Conservation (phyloP, 352 stramenopile genomes). For the Globisporangium abappressorium region DNA sequence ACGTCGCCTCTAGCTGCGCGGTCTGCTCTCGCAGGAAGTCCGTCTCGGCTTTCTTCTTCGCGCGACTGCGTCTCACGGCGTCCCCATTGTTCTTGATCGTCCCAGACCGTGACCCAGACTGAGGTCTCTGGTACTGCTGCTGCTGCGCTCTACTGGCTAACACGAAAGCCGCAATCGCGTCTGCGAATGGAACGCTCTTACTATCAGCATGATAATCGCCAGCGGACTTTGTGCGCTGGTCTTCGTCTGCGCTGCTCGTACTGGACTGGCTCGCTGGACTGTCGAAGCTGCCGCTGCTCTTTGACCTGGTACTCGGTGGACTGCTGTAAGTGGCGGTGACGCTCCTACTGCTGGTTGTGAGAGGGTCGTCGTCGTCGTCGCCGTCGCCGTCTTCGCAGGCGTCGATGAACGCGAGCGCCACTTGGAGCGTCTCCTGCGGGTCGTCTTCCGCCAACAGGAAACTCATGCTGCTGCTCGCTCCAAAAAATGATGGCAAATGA, state of each 20-base stretch:
- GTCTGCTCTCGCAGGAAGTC: slow-evolving; percentile 1
- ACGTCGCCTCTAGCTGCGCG: not conserved
- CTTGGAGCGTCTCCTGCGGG: slow-evolving; percentile 24
- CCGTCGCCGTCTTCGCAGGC: slow-evolving; percentile 13
- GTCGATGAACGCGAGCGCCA: slow-evolving; percentile 40
- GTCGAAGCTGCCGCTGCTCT: not conserved
- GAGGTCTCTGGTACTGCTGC: not conserved
- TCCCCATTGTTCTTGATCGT: not conserved
- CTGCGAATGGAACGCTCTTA: not conserved
- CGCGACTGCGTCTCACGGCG: slow-evolving; percentile 3
- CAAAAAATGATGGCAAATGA: too few species aligned
- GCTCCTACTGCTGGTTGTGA: not conserved
- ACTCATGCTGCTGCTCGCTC: not conserved
- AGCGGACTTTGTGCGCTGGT: too few species aligned
- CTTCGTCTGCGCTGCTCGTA: too few species aligned
- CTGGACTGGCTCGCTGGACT: not conserved
- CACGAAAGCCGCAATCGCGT: not conserved
- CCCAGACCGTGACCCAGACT: too few species aligned
- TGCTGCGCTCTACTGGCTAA: not conserved
- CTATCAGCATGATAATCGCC: too few species aligned
- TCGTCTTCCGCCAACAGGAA: slow-evolving; percentile 15
- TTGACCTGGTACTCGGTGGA: not conserved
- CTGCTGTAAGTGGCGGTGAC: not conserved
- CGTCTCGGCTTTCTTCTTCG: slow-evolving; percentile 9
- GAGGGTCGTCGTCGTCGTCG: not conserved